Percentiles rank a stretch among this genome's conserved stretches.
These are phyloP conservation scores for Cyclotella choctawhatcheeana DNA, from an alignment of 108 stramenopile species.

Conservation along the genomic window DNA sequence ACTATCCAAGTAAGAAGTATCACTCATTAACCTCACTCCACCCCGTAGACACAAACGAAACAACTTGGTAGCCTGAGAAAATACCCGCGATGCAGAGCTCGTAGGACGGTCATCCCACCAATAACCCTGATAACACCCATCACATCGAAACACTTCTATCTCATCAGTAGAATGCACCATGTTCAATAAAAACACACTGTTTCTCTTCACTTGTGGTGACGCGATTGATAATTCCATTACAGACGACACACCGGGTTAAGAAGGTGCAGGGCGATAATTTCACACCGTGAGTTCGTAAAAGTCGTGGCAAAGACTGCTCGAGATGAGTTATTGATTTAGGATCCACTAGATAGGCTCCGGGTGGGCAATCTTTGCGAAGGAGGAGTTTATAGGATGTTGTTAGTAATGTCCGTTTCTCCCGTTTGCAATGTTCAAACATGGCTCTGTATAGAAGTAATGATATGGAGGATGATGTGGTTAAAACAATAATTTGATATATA, in stretches of 20 bases:
- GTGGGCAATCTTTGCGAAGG: conserved; percentile 81
- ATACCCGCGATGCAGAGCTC: conserved; percentile 82
- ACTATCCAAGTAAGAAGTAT: conserved; percentile 11
- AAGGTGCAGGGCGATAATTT: conserved; percentile 65
- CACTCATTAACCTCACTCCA: conserved; percentile 65
- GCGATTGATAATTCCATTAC: conserved; percentile 77
- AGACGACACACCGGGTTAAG: conserved; percentile 84
- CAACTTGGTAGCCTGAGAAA: conserved; percentile 69
- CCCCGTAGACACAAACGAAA: conserved; percentile 69
- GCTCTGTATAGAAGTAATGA: conserved; percentile 20
- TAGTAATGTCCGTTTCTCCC: conserved; percentile 73
- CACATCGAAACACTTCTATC: conserved; percentile 75
- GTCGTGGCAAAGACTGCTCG: conserved; percentile 71
- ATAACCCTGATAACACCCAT: conserved; percentile 78
- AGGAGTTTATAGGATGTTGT: conserved; percentile 86
- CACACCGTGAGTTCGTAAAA: conserved; percentile 78
- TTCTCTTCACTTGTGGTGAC: conserved; percentile 61
- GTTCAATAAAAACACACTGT: conserved; percentile 59
- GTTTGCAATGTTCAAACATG: conserved; percentile 77
- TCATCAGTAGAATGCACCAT: conserved; percentile 59
- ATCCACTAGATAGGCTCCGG: conserved; percentile 76
- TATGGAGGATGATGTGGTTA: conserved; percentile 3
- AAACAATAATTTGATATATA: too few species aligned
- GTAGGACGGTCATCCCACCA: conserved; percentile 87
- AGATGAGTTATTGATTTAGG: conserved; percentile 65